A percentile compares a stretch with the other conserved stretches of the same genome.
Conservation (phyloP, 345 rosid genomes). For the Syzygium aromaticum region DNA sequence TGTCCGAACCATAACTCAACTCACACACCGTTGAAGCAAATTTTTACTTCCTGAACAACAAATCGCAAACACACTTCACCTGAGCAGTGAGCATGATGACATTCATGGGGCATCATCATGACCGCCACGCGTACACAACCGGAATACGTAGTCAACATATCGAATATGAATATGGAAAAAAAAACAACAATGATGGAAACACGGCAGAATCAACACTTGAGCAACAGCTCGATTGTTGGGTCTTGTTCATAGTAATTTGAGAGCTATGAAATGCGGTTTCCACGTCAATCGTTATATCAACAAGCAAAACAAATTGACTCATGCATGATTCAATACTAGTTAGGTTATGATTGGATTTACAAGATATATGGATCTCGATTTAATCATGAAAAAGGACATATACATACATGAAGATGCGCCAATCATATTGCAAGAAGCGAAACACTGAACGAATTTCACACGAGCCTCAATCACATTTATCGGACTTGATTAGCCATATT, state of each 20-base stretch:
- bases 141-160: background rate
- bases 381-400: too few relatives aligned
- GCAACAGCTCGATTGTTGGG: background rate
- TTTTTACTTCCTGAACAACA: too few relatives aligned
- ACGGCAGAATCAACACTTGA: background rate
- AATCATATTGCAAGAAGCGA: too few relatives aligned
- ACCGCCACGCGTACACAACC: background rate
- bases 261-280: background rate
- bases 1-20: too few relatives aligned
- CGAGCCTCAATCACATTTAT: too few relatives aligned
- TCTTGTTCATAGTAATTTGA: background rate
- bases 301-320: background rate
- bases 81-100: too few relatives aligned
- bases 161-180: background rate
- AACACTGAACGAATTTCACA: too few relatives aligned
- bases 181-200: background rate
- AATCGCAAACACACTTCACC: too few relatives aligned
- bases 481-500: too few relatives aligned
- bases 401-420: too few relatives aligned
- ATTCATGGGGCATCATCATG: background rate
- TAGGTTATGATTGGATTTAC: background rate
- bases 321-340: background rate
- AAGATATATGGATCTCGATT: background rate
- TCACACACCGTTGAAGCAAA: too few relatives aligned
- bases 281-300: background rate